These are phyloP conservation scores for Solanum pinnatisectum DNA, from an alignment of 257 asterid species.

Conservation along the genomic window DNA sequence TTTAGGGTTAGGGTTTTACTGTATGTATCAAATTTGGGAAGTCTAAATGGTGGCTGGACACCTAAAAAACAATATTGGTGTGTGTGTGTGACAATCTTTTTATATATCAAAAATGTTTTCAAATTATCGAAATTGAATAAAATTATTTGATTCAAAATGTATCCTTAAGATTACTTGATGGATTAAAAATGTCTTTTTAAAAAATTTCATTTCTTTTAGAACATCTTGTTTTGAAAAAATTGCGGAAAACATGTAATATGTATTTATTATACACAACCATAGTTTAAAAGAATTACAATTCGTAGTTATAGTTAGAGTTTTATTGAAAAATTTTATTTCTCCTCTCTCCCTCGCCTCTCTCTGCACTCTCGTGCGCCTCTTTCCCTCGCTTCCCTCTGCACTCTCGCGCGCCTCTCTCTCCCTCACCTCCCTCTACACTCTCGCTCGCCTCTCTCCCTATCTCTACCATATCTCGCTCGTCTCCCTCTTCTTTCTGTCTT, in stretches of 20 bases:
- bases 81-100: neutral
- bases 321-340: neutral
- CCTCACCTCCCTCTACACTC: neutral
- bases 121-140: no score
- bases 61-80: neutral
- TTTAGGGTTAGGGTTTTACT: constrained; percentile 11
- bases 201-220: no score
- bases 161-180: neutral
- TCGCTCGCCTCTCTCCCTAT: neutral
- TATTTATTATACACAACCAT: no score
- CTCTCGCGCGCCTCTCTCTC: neutral
- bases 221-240: neutral
- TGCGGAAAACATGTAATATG: neutral
- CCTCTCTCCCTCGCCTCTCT: neutral
- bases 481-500: neutral
- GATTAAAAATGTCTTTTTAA: neutral
- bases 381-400: neutral
- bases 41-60: neutral
- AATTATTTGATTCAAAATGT: neutral
- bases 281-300: neutral
- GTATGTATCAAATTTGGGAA: neutral
- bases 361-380: neutral
- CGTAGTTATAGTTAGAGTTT: neutral
- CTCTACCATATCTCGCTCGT: neutral
- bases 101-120: neutral